Evolutionary conservation across 129 eudicot genomes (phyloP).

Genomic region (Centrapalus pauciflorus): DNA sequence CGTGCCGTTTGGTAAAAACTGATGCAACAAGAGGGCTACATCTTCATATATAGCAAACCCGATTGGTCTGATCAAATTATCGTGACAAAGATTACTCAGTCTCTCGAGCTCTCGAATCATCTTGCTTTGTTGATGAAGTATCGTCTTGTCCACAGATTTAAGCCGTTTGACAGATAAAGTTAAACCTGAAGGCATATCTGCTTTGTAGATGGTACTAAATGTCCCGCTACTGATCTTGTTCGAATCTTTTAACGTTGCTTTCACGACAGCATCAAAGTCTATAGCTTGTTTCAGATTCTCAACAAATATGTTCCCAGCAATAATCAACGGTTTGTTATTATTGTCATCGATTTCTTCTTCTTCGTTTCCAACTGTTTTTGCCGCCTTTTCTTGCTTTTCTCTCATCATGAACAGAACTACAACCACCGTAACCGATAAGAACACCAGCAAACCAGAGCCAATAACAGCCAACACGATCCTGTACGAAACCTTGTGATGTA

Average conservation of each 20-base stretch:
- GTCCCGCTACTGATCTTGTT: conserved; percentile 81
- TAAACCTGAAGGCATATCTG: conserved; percentile 98
- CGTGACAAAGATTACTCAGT: conserved; percentile 74
- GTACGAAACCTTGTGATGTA: conserved; percentile 83
- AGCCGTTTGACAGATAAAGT: conserved; percentile 70
- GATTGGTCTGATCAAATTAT: conserved; percentile 67
- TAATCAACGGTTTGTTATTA: conserved; percentile 47
- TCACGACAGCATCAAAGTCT: conserved; percentile 85
- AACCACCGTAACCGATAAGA: conserved; percentile 65
- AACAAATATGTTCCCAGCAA: conserved; percentile 74
- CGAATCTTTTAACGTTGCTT: conserved; percentile 75
- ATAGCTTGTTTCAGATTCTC: conserved; percentile 87
- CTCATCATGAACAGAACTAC: conserved; percentile 94
- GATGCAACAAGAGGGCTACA: conserved; percentile 75
- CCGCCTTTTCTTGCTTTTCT: conserved; percentile 77
- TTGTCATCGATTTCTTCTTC: conserved; percentile 36
- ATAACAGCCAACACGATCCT: conserved; percentile 71
- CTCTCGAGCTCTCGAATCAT: conserved; percentile 96
- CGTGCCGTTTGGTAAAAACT: conserved; percentile 72
- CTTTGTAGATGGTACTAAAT: conserved; percentile 79
- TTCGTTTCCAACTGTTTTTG: conserved; percentile 41
- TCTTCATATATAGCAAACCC: conserved; percentile 87
- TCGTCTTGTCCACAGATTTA: conserved; percentile 68
- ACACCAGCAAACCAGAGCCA: conserved; percentile 91
- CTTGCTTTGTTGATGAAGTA: conserved; percentile 71